Evolutionary conservation across 495 filamentous ascomycete genomes (phyloP), one percentile per base, ranked within the genome.

Genomic region (Apodospora peruviana): DNA sequence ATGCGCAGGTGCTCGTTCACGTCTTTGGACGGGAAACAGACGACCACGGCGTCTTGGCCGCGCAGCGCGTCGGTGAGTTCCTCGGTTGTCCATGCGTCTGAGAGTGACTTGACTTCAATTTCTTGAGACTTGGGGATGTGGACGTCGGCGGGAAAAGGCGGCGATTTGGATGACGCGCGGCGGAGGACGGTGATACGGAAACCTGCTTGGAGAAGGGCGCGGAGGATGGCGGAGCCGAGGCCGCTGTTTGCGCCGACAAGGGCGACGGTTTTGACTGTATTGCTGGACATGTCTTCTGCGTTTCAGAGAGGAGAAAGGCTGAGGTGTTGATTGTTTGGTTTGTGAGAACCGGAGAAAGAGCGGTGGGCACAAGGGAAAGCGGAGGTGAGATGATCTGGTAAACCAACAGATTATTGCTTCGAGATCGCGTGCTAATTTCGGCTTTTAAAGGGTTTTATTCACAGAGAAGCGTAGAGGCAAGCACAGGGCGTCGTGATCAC

Each of bases 181-280:
- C 57, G 62, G 32, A 75, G 58, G 17, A 74, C 57, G 9, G 63
- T 65, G n/a, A 69, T 56, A 12, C 55, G 49, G 51, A 69, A 69
- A 27, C 48, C 53, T 20, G 62, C 55, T 17, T 24, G 14, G 24
- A 65, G 42, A 7, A 75, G 64, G 22, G 61, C 60, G 0, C 52
- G 45, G 14, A 71, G 59, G 38, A 75, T 64, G 20, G 58, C 55
- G 3, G 58, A 51, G 38, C 65, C 67, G 47, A 70, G 60, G 29
- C 61, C 68, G 43, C 61, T 70, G 57, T 69, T 60, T 61, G 71
- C 64, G 43, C 65, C 63, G 23, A 65, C 54, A 0, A 68, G 40
- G 47, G 55, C 39, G 9, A 68, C 48, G 5, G 55, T 66, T 29
- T 54, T 34, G 29, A 59, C 50, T 32, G 27, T 32, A 7, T 7